Conservation (phyloP, 192 early-diverging fungal genomes). For the Umbelopsis vinacea region DNA sequence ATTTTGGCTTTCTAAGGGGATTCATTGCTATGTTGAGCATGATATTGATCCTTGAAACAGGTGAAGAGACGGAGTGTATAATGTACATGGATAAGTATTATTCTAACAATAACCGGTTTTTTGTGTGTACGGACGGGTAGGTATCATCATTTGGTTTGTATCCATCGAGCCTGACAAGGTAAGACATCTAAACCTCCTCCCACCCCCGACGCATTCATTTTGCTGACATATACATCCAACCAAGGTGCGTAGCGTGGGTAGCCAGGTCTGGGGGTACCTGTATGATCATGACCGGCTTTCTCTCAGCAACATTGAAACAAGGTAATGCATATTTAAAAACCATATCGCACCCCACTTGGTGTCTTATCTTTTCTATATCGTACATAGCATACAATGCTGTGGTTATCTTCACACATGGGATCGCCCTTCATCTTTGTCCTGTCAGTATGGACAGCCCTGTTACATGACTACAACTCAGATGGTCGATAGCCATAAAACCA, state of each 20-base stretch:
- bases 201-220: not conserved
- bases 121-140: not conserved
- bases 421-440: not conserved
- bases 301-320: not conserved
- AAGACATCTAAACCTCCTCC: not conserved
- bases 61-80: not conserved
- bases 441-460: not conserved
- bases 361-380: no score
- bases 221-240: not conserved
- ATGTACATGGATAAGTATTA: not conserved
- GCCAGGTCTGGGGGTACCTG: not conserved
- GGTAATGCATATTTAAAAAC: not conserved
- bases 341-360: no score
- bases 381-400: not conserved
- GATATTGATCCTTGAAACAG: constrained; percentile 5
- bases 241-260: not conserved
- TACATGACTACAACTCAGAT: not conserved
- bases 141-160: not conserved
- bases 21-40: constrained; percentile 1
- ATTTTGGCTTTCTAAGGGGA: not conserved
- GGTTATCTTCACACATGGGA: not conserved
- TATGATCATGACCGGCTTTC: not conserved
- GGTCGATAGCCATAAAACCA: not conserved
- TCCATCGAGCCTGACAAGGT: not conserved
- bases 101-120: not conserved